Conservation (phyloP, 768 basidiomycete species). For the Leucogyrophana mollusca region DNA sequence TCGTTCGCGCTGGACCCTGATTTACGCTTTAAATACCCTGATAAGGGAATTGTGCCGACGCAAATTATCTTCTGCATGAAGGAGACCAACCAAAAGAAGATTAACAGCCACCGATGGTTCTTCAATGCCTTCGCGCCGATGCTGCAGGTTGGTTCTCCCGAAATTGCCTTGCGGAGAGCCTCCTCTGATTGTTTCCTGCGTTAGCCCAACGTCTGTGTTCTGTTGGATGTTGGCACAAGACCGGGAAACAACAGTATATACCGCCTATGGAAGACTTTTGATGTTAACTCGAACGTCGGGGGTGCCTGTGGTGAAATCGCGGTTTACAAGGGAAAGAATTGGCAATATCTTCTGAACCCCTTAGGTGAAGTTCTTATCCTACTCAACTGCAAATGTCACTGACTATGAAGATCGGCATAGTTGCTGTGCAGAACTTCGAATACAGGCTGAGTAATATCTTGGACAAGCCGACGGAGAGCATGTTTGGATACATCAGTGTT, state of each 20-base stretch:
- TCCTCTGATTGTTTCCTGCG: conserved; percentile 1
- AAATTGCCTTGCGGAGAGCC: background rate
- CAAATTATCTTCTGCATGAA: conserved; percentile 91
- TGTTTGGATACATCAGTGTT: conserved; percentile 97
- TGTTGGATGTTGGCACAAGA: conserved; percentile 92
- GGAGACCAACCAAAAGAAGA: conserved; percentile 96
- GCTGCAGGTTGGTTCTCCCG: conserved; percentile 56
- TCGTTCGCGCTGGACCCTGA: conserved; percentile 78
- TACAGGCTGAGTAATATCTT: conserved; percentile 91
- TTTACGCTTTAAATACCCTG: conserved; percentile 83
- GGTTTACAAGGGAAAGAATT: conserved; percentile 86
- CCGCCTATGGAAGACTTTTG: conserved; percentile 93
- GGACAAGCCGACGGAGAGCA: conserved; percentile 84
- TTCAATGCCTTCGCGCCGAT: conserved; percentile 91
- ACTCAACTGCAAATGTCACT: background rate
- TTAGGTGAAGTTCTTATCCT: conserved; percentile 49
- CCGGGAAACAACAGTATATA: conserved; percentile 89
- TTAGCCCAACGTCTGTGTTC: conserved; percentile 87
- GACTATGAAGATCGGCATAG: conserved; percentile 31
- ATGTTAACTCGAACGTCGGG: conserved; percentile 87
- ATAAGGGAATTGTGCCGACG: conserved; percentile 92
- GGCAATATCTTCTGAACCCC: conserved; percentile 80
- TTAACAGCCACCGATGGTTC: conserved; percentile 96
- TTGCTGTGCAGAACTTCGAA: conserved; percentile 95
- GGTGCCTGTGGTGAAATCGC: conserved; percentile 99